Base-by-base conservation (phyloP, 306 rosid species). In the Hippophae tibetana region DNA sequence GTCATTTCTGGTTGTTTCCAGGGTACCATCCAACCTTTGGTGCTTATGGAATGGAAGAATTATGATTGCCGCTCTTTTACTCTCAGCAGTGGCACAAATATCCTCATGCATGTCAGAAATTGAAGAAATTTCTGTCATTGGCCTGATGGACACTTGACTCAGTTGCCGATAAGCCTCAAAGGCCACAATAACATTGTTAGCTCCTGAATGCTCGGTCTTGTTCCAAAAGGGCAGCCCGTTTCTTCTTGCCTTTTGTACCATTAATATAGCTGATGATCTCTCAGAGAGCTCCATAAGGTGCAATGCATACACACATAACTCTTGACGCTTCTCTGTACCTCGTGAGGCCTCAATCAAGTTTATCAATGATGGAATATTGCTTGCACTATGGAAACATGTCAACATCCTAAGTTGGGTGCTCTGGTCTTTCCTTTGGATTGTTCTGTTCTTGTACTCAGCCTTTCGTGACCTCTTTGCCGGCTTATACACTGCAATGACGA, bases 271-370 rank as follows among this genome's bases (percentile, higher is more conserved):
- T 5, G 89, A 86, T 41, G 94, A 14, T 56, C 94, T 78, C 64
- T 86, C 94, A 0, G 76, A 57, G 25, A 90, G 76, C 78, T 90
- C 98, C 82, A 69, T 83, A 8, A 90, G 85, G 67, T 90, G 96
- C 92, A 90, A 59, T 52, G 92, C 87, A 43, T 90, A 90, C 10
- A 90, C 98, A 45, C 89, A 74, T 4, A 90, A 81, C 9, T 79
- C 78, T 25, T 74, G 80, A 8, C 48, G 74, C 72, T 72, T 87
- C 59, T 78, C 82, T 13, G 65, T 78, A 25, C 98, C 98, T 41
- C 98, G 78, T 38, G 95, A 81, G 54, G 84, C 86, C 69, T 90
- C 96, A 1, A 87, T 72, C 74, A 90, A 76, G 58, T 90, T 90
- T 53, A 87, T 74, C 77, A 78, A 52, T 0, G 96, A 67, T 13